Evolutionary conservation across 2,329 filamentous ascomycete species (phyloP), one percentile per base, ranked within the genome.

Genomic region (Chrysoporthe puriensis): DNA sequence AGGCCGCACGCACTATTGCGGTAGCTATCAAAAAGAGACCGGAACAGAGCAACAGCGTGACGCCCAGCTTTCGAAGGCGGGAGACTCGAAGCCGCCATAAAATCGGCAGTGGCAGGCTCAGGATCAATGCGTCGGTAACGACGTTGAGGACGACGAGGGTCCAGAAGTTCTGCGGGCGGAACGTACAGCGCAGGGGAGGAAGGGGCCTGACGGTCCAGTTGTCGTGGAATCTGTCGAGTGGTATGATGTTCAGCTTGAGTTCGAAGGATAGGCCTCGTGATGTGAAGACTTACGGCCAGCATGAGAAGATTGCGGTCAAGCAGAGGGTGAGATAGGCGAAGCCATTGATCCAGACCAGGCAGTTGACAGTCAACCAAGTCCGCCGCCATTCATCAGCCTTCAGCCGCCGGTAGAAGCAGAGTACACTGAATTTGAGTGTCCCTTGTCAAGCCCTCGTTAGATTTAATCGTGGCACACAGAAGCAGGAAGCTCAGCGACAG

Each of bases 401-500:
- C 1, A 76, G 64, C 7, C 74, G 72, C 21, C 71, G 71, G 43
- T 75, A 76, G 62, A 76, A 76, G 67, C 73, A 74, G 3, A 76
- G 63, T 0, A 74, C 72, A 7, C 70, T 71, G 50, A 75, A 74
- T 66, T 76, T 76, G 7, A 76, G 36, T 3, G 71, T 66, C 74
- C 74, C 74, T 75, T 32, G 1, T 8, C 1, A 4, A 11, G 7
- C 3, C 2, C 13, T 1, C 14, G 3, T 69, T 9, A 71, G 63
- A 9, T 11, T 44, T 13, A 2, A 3, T 13, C 14, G 2, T 2
- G 8, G 1, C 34, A 18, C 8, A 11, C 3, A 36, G 5, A 0
- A 13, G 7, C 1, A 26, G 5, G n/a, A n/a, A 52, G 34, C 16
- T 1, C 8, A 11, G 36, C 18, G 18, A n/a, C 34, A n/a, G 34